A percentile compares a stretch with the other conserved stretches of the same genome.
Evolutionary conservation across 2,329 filamentous ascomycete genomes (phyloP).

Genomic region (Aspergillus sp.): DNA sequence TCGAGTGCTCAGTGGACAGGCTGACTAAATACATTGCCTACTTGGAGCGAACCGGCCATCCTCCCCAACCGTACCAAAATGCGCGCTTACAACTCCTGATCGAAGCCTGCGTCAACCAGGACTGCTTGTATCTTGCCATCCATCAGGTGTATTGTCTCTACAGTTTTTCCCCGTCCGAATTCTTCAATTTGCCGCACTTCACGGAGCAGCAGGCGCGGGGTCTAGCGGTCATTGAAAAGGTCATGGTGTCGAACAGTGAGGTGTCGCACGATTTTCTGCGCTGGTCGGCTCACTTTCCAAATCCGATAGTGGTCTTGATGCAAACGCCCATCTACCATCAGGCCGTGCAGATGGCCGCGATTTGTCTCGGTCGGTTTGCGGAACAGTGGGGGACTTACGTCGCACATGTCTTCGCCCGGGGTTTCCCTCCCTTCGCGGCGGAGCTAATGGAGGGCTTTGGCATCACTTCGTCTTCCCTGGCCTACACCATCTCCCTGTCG

Average conservation of each 20-base stretch:
- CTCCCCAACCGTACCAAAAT: slow-evolving; percentile 41
- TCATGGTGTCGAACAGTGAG: slow-evolving; percentile 48
- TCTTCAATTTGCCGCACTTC: slow-evolving; percentile 41
- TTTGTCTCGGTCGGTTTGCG: slow-evolving; percentile 48
- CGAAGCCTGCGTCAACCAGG: slow-evolving; percentile 56
- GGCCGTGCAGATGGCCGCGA: slow-evolving; percentile 40
- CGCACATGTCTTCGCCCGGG: slow-evolving; percentile 31
- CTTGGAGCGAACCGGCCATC: slow-evolving; percentile 17
- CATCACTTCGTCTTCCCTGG: slow-evolving; percentile 53
- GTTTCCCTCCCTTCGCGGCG: slow-evolving; percentile 57
- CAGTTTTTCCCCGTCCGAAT: slow-evolving; percentile 39
- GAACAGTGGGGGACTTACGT: slow-evolving; percentile 41
- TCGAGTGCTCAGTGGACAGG: slow-evolving; percentile 2
- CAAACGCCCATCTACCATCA: slow-evolving; percentile 34
- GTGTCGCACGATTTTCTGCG: slow-evolving; percentile 41
- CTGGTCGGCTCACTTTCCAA: slow-evolving; percentile 53
- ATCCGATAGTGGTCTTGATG: slow-evolving; percentile 25
- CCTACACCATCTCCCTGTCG: slow-evolving; percentile 52
- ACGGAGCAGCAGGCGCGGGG: slow-evolving; percentile 28
- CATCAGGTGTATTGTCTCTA: slow-evolving; percentile 66
- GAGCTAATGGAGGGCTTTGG: slow-evolving; percentile 54
- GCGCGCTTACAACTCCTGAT: slow-evolving; percentile 55
- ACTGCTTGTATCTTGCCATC: slow-evolving; percentile 64
- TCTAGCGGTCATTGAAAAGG: slow-evolving; percentile 38
- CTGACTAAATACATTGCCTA: slow-evolving; percentile 20